Evolutionary conservation across 2,329 filamentous ascomycete species (phyloP).

Genomic region (Colletotrichum sp.): DNA sequence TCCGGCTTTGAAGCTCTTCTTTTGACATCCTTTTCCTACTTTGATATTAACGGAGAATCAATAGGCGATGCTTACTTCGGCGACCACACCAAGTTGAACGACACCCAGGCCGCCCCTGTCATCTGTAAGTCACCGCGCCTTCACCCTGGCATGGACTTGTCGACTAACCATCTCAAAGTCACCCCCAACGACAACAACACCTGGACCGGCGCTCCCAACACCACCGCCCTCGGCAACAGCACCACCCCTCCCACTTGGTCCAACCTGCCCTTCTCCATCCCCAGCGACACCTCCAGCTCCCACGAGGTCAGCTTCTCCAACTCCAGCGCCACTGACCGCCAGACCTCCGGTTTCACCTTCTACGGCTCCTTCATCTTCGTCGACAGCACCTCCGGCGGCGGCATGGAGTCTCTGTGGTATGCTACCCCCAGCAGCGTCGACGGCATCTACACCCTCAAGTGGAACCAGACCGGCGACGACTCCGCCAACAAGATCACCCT

Average conservation of each 20-base stretch:
- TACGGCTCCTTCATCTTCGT: slow-evolving; percentile 26
- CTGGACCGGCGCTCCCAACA: slow-evolving; percentile 24
- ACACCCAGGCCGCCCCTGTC: slow-evolving; percentile 9
- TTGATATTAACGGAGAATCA: not conserved
- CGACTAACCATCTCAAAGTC: slow-evolving; percentile 3
- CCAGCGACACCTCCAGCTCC: slow-evolving; percentile 17
- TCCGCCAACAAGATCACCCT: slow-evolving; percentile 17
- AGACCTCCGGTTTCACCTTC: slow-evolving; percentile 27
- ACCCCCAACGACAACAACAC: slow-evolving; percentile 8
- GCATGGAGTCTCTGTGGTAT: slow-evolving; percentile 26
- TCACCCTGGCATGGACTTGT: fast-evolving
- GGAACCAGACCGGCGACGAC: slow-evolving; percentile 24
- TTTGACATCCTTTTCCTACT: not conserved
- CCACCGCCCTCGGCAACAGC: not conserved
- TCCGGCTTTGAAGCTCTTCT: not conserved
- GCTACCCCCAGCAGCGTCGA: slow-evolving; percentile 20
- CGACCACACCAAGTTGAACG: slow-evolving; percentile 3
- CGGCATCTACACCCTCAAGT: slow-evolving; percentile 25
- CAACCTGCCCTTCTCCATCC: slow-evolving; percentile 27
- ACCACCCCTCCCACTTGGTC: slow-evolving; percentile 22
- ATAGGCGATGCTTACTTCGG: slow-evolving; percentile 8
- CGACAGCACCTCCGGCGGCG: not conserved
- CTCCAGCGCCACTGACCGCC: not conserved
- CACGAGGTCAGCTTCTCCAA: slow-evolving; percentile 24
- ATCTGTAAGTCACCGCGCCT: not conserved